Evolutionary conservation across 2,329 filamentous ascomycete genomes (phyloP).

Genomic region (Verticillium longisporum): DNA sequence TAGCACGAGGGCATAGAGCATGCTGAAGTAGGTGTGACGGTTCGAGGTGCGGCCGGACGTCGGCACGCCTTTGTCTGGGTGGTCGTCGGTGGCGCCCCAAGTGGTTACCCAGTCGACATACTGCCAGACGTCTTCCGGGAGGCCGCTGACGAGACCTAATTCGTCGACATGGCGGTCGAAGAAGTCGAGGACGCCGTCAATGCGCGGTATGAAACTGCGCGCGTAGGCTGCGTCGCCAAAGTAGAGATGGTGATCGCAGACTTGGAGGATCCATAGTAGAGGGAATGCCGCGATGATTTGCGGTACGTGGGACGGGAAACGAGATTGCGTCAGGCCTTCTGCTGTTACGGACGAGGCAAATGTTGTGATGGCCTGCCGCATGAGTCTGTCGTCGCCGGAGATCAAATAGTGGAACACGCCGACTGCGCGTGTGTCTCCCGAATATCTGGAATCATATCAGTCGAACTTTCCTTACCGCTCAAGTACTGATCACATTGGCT

Average conservation of each 20-base stretch:
- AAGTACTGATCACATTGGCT: background rate
- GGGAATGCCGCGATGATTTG: background rate
- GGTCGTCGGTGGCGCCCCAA: background rate
- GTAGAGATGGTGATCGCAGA: background rate
- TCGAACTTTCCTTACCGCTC: background rate
- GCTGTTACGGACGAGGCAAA: background rate
- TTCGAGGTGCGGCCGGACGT: background rate
- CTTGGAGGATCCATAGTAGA: background rate
- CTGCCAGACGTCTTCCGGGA: background rate
- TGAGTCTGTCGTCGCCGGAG: background rate
- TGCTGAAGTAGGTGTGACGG: background rate
- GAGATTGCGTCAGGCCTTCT: background rate
- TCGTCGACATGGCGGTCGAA: constrained; percentile 19
- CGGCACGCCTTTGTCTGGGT: background rate
- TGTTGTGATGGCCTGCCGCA: background rate
- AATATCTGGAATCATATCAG: background rate
- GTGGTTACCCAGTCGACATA: background rate
- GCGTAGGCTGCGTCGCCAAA: background rate
- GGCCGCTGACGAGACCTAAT: constrained; percentile 16
- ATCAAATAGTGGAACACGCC: background rate
- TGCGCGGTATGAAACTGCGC: constrained; percentile 13
- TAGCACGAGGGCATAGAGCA: background rate
- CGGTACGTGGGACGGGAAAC: background rate
- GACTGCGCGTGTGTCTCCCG: background rate
- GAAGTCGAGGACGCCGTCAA: constrained; percentile 16